phyloP scores from a whole-genome alignment of 2,329 filamentous ascomycete genomes.

The Phaeomoniella chlamydospora region DNA sequence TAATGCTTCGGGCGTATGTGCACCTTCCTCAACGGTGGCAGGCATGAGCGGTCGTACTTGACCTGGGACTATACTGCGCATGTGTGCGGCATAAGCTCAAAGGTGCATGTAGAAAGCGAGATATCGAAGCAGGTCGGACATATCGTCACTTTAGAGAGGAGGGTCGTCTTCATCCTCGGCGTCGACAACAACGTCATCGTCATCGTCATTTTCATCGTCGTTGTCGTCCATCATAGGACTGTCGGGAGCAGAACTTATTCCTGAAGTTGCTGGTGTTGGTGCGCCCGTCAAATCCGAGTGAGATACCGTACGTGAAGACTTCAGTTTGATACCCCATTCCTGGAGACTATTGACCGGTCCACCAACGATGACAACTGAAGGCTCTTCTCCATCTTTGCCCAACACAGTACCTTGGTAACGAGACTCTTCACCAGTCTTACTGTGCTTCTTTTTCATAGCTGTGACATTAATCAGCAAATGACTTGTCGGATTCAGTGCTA shows the following conservation, averaged over 20 bases:
- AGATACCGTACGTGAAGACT: constrained; percentile 6
- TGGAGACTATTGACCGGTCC: constrained; percentile 52
- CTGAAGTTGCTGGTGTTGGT: constrained; percentile 9
- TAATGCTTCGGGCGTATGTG: too few relatives aligned
- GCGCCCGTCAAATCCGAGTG: constrained; percentile 1
- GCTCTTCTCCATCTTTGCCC: constrained; percentile 57
- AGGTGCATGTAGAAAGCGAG: too few relatives aligned
- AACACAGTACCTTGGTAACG: constrained; percentile 76
- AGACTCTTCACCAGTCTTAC: constrained; percentile 73
- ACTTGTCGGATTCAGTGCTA: not conserved
- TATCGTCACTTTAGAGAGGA: not conserved
- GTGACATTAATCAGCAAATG: constrained; percentile 2
- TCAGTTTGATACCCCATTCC: constrained; percentile 41
- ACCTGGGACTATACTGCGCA: too few relatives aligned
- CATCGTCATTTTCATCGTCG: not conserved
- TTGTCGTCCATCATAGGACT: constrained; percentile 4
- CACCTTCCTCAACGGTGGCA: too few relatives aligned
- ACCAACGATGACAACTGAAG: constrained; percentile 64
- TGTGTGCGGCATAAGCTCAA: too few relatives aligned
- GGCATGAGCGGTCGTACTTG: too few relatives aligned
- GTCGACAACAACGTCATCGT: not conserved
- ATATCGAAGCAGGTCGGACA: too few relatives aligned
- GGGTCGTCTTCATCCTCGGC: not conserved
- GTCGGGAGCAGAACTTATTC: constrained; percentile 9
- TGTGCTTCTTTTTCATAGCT: constrained; percentile 85